Conservation (phyloP, 352 stramenopile genomes). For the Phytophthora colocasiae region DNA sequence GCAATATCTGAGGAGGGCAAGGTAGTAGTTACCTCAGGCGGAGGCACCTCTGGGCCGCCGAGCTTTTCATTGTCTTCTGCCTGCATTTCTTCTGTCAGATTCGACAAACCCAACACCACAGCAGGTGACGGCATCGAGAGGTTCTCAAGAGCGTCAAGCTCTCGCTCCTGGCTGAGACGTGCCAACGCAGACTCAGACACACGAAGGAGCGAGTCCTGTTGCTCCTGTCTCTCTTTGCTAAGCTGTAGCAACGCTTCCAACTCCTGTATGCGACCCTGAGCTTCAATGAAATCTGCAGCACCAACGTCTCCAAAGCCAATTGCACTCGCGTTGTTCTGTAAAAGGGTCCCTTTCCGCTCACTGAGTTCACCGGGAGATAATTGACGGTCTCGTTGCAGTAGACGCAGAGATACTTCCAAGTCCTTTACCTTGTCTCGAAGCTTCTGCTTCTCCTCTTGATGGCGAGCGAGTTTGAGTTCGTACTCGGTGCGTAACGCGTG, state of each 20-base stretch:
- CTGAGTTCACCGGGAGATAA: conserved; percentile 69
- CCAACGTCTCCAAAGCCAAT: conserved; percentile 43
- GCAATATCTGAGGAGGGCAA: conserved; percentile 2
- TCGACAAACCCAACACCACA: conserved; percentile 19
- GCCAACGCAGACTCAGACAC: conserved; percentile 65
- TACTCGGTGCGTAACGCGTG: conserved; percentile 67
- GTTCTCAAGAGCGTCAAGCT: conserved; percentile 46
- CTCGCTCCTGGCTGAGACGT: conserved; percentile 55
- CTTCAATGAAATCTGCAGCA: conserved; percentile 68
- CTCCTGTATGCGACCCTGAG: conserved; percentile 61
- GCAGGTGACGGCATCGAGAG: conserved; percentile 35
- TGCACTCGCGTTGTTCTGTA: conserved; percentile 29
- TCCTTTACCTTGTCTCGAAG: conserved; percentile 78
- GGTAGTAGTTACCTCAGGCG: neutral
- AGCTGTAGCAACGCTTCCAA: conserved; percentile 64
- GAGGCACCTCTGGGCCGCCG: neutral
- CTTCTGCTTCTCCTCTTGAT: conserved; percentile 79
- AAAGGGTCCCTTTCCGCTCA: conserved; percentile 64
- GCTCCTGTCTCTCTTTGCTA: conserved; percentile 60
- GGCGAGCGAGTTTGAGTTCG: conserved; percentile 68
- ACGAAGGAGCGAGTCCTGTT: conserved; percentile 64
- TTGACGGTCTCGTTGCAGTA: conserved; percentile 68
- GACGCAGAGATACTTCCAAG: conserved; percentile 66
- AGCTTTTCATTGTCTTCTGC: conserved; percentile 8
- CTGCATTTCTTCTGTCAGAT: conserved; percentile 13